A percentile compares a stretch with the other conserved stretches of the same genome.
These are phyloP conservation scores for Suillus spraguei DNA, from an alignment of 768 basidiomycete species.

Conservation along the genomic window DNA sequence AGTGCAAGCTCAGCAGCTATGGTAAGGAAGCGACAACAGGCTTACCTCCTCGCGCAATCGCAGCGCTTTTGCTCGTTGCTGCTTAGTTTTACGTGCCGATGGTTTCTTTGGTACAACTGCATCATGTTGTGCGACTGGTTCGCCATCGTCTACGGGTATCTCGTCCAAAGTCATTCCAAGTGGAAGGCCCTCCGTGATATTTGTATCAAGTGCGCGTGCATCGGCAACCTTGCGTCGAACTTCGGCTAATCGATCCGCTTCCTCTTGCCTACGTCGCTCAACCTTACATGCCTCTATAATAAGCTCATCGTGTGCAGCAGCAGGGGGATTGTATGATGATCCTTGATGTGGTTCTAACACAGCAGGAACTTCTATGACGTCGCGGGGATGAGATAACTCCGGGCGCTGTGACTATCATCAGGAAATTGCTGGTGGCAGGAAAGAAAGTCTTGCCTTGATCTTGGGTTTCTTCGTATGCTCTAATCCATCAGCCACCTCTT, in stretches of 20 bases:
- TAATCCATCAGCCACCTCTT: conserved; percentile 44
- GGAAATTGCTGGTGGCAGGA: background rate
- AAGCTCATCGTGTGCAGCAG: conserved; percentile 70
- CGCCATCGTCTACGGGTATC: conserved; percentile 42
- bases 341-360: conserved; percentile 77
- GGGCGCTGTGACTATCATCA: conserved; percentile 45
- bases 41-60: conserved; percentile 65
- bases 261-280: conserved; percentile 60
- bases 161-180: conserved; percentile 69
- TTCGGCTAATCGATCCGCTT: conserved; percentile 54
- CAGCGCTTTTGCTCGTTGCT: conserved; percentile 70
- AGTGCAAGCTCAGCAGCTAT: conserved; percentile 1
- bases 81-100: conserved; percentile 55
- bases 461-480: conserved; percentile 39
- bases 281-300: conserved; percentile 64
- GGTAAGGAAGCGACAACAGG: background rate
- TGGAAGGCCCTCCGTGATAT: conserved; percentile 41
- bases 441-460: conserved; percentile 50
- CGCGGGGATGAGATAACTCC: conserved; percentile 44
- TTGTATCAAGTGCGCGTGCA: conserved; percentile 40
- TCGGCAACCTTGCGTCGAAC: conserved; percentile 57
- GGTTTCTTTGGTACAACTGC: conserved; percentile 40
- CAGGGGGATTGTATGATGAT: conserved; percentile 87
- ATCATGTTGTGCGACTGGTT: conserved; percentile 33
- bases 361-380: conserved; percentile 63